Evolutionary conservation across 2,329 filamentous ascomycete genomes (phyloP), one percentile per base, ranked within the genome.

Genomic region (Leptoxyphium fumago): DNA sequence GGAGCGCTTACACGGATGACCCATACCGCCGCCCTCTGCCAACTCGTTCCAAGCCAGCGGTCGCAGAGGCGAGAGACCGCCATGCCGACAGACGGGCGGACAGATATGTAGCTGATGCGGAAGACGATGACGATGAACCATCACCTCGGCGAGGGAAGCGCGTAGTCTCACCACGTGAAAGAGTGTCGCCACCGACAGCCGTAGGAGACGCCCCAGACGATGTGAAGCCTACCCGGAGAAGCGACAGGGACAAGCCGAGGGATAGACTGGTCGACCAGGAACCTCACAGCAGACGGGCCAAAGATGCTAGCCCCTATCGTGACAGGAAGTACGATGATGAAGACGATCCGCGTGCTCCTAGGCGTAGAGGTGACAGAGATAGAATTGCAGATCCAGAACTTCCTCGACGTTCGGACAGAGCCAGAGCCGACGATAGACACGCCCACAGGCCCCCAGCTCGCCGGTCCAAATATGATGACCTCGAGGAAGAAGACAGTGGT

Each of bases 291-390:
- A 45, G 41, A 36, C 26, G 40, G 21, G 39, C 21, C 14, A 39
- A 30, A 14, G 42, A 43, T 38, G n/a, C 32, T 18, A 34, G 38
- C 14, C 30, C 29, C 32, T 18, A 29, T 13, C 29, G 34, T 26
- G 44, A 17, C n/a, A 39, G 38, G 15, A 26, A 39, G 5, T 26
- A 45, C 30, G 42, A 48, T 39, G 46, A 48, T n/a, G 48, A 51
- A 10, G 46, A 49, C 4, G 11, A 39, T 6, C 17, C n/a, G 38
- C 44, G 42, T n/a, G 21, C 28, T 11, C 38, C 30, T 15, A 36
- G 34, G 8, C 40, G 48, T 5, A 44, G 46, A 13, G 26, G 47
- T 15, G 29, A 42, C 10, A 13, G 43, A 11, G 48, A 42, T 11
- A 13, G 38, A 15, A 5, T 13, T 9, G 32, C 32, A 13, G 32